Percentiles rank a stretch among this genome's conserved stretches.
Conservation (phyloP, 140 eudicot genomes). For the Flaveria floridana region DNA sequence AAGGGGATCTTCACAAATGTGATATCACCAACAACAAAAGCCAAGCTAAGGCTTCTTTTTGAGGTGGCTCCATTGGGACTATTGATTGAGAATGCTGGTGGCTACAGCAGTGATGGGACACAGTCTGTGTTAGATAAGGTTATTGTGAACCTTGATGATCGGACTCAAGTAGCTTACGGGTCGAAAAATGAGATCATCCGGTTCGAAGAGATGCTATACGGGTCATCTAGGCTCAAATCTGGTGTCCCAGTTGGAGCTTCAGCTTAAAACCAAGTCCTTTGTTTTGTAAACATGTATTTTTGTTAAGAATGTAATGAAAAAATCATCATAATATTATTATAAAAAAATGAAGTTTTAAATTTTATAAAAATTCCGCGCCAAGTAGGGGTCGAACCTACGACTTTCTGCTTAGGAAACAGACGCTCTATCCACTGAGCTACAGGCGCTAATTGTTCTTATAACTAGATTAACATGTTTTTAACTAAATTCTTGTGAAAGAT, state of each 20-base stretch:
- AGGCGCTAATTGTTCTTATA: constrained; percentile 40
- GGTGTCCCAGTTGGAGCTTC: constrained; percentile 90
- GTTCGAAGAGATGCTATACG: constrained; percentile 87
- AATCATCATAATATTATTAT: constrained; percentile 10
- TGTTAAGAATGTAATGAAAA: constrained; percentile 21
- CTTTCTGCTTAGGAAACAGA: constrained; percentile 99
- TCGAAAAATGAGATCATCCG: constrained; percentile 92
- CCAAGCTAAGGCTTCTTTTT: constrained; percentile 86
- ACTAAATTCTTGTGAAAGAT: constrained; percentile 7
- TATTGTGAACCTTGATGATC: constrained; percentile 67
- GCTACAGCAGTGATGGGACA: constrained; percentile 87
- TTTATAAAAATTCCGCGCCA: constrained; percentile 43
- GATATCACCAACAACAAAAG: constrained; percentile 80
- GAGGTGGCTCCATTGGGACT: constrained; percentile 97
- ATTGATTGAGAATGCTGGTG: constrained; percentile 94
- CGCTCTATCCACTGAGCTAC: constrained; percentile 99
- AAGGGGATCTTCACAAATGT: constrained; percentile 96
- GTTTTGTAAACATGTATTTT: constrained; percentile 40
- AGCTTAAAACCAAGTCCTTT: constrained; percentile 37
- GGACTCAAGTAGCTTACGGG: constrained; percentile 97
- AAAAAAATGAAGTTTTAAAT: background rate
- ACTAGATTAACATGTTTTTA: background rate
- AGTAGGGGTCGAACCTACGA: constrained; percentile 99
- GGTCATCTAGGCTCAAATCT: constrained; percentile 84
- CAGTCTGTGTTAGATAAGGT: constrained; percentile 87